Conservation (phyloP, 495 filamentous ascomycete genomes). For the Saxispiralis lemnorum region DNA sequence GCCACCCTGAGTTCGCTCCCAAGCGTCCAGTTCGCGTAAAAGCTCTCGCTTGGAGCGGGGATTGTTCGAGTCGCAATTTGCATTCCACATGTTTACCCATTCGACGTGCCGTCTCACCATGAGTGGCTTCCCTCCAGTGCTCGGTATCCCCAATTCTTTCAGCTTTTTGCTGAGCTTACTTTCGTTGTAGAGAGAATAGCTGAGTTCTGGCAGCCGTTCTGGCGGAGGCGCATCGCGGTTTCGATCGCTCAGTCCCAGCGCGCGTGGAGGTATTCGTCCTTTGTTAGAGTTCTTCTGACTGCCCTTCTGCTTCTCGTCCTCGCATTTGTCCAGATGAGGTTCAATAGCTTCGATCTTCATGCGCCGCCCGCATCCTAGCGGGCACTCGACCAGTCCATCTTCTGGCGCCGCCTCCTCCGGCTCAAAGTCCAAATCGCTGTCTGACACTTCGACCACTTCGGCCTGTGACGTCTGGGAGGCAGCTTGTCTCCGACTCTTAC, state of each 20-base stretch:
- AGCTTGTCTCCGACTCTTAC: constrained; percentile 11
- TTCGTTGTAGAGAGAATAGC: constrained; percentile 70
- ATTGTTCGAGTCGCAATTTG: constrained; percentile 69
- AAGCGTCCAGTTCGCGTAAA: constrained; percentile 56
- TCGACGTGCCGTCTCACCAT: constrained; percentile 72
- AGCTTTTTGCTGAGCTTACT: constrained; percentile 59
- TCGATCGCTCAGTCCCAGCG: too few relatives aligned
- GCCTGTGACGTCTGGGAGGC: constrained; percentile 21
- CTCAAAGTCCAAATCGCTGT: constrained; percentile 14
- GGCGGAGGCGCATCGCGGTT: background rate
- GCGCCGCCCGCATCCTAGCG: constrained; percentile 47
- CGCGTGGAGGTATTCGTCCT: background rate
- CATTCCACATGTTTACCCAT: constrained; percentile 92
- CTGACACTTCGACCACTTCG: constrained; percentile 11
- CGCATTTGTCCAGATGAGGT: constrained; percentile 54
- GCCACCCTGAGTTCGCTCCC: constrained; percentile 63
- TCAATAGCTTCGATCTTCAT: constrained; percentile 67
- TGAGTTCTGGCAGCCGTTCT: constrained; percentile 51
- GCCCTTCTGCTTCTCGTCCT: constrained; percentile 17
- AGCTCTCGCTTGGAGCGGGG: constrained; percentile 56
- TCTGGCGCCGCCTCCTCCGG: constrained; percentile 26
- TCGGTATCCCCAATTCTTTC: constrained; percentile 62
- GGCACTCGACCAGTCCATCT: constrained; percentile 66
- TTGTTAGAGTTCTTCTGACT: constrained; percentile 2
- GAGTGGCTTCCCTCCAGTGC: constrained; percentile 42